These are phyloP conservation scores for Mucor plumbeus DNA, from an alignment of 371 early-diverging fungal species.

Conservation along the genomic window DNA sequence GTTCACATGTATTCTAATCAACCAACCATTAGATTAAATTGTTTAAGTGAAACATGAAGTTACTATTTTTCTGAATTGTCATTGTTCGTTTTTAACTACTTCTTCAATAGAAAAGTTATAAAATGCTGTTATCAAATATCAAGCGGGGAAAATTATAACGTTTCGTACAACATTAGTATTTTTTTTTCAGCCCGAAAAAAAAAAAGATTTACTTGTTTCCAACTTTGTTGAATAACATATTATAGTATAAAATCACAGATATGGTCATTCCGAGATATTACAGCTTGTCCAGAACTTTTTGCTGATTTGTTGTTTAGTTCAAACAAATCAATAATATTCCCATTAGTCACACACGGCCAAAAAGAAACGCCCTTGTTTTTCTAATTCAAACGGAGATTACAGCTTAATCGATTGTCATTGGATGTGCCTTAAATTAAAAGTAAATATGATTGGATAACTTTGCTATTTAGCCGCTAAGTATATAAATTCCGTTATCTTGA, in stretches of 20 bases:
- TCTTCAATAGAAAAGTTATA: background rate
- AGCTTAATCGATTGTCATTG: background rate
- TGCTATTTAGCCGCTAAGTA: background rate
- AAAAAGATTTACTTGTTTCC: slow-evolving; percentile 1
- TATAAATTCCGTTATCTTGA: background rate
- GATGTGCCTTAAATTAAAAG: background rate
- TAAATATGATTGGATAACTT: background rate
- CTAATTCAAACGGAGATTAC: background rate
- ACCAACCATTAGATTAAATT: background rate
- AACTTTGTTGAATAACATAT: background rate
- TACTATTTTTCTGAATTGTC: background rate
- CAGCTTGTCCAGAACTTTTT: background rate
- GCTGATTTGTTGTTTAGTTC: background rate
- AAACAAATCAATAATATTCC: background rate
- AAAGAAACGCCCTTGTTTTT: slow-evolving; percentile 1
- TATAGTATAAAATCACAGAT: background rate
- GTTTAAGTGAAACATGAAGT: background rate
- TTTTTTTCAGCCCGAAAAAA: slow-evolving; percentile 1
- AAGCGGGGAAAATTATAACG: background rate
- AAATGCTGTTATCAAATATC: background rate
- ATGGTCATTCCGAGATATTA: background rate
- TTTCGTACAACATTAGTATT: background rate
- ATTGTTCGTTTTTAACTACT: background rate
- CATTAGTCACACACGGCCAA: background rate
- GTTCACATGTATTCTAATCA: background rate